phyloP scores from a whole-genome alignment of 2,329 filamentous ascomycete genomes.

The Clonostachys rosea region DNA sequence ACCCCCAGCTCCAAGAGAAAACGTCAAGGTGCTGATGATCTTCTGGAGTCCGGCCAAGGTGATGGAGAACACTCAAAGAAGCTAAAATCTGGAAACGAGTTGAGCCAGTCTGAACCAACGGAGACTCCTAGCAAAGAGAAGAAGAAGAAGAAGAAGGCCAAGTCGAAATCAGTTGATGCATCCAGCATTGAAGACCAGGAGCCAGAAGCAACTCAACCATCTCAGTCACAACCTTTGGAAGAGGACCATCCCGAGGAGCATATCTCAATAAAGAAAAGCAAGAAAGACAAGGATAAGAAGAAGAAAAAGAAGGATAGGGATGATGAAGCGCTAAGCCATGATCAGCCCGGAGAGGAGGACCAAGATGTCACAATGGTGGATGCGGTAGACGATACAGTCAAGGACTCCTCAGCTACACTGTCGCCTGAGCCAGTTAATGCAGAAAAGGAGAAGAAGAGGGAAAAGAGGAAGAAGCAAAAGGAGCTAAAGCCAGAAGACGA shows the following conservation, averaged over 20 bases:
- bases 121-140: conserved; percentile 11
- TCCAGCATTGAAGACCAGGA: too few relatives aligned
- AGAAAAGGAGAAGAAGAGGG: conserved; percentile 6
- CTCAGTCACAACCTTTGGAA: background rate
- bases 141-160: conserved; percentile 1
- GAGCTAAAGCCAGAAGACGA: conserved; percentile 12
- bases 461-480: conserved; percentile 19
- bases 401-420: too few relatives aligned
- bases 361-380: conserved; percentile 5
- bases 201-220: too few relatives aligned
- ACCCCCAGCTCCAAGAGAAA: too few relatives aligned
- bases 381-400: conserved; percentile 2
- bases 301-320: conserved; percentile 6
- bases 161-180: conserved; percentile 7
- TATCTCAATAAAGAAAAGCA: conserved; percentile 1
- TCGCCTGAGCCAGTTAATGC: conserved; percentile 3
- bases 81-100: conserved; percentile 3
- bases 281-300: conserved; percentile 5
- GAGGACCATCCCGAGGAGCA: background rate
- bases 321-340: conserved; percentile 4
- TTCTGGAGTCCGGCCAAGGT: too few relatives aligned
- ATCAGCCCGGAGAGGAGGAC: conserved; percentile 4
- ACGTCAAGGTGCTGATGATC: too few relatives aligned
- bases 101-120: conserved; percentile 1
- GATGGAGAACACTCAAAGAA: conserved; percentile 5